These are phyloP conservation scores for Pleochaeta shiraiana DNA, from an alignment of 2,329 filamentous ascomycete species.

Conservation along the genomic window DNA sequence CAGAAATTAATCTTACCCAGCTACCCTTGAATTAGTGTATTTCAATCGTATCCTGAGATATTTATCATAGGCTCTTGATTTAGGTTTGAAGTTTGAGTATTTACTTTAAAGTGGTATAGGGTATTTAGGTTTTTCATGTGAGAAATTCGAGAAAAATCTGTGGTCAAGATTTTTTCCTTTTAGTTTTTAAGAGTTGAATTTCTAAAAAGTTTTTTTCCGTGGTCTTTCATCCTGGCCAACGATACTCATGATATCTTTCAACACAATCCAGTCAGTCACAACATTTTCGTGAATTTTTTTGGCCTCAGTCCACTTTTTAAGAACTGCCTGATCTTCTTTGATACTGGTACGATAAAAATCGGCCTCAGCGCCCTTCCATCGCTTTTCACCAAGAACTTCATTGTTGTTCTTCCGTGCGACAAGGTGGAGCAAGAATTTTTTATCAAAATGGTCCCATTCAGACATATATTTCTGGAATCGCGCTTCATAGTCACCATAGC, in stretches of 20 bases:
- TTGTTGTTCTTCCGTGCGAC: slow-evolving; percentile 25
- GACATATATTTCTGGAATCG: slow-evolving; percentile 32
- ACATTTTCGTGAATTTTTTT: slow-evolving; percentile 36
- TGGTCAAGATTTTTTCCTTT: too few species aligned
- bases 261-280: slow-evolving; percentile 33
- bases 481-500: slow-evolving; percentile 29
- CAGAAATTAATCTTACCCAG: too few species aligned
- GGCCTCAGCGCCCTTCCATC: slow-evolving; percentile 24
- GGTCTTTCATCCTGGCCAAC: not conserved
- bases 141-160: too few species aligned
- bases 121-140: too few species aligned
- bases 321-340: slow-evolving; percentile 40
- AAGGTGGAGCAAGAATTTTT: slow-evolving; percentile 33
- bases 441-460: slow-evolving; percentile 29
- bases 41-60: too few species aligned
- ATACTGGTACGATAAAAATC: slow-evolving; percentile 36
- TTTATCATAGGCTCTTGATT: too few species aligned
- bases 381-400: slow-evolving; percentile 16
- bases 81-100: too few species aligned
- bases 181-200: too few species aligned
- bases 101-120: too few species aligned
- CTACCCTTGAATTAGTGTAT: too few species aligned
- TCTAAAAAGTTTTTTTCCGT: not conserved
- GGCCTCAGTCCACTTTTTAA: slow-evolving; percentile 35
- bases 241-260: slow-evolving; percentile 19